These are phyloP conservation scores for Sporothrix mexicana DNA, from an alignment of 2,329 filamentous ascomycete genomes.

Conservation along the genomic window DNA sequence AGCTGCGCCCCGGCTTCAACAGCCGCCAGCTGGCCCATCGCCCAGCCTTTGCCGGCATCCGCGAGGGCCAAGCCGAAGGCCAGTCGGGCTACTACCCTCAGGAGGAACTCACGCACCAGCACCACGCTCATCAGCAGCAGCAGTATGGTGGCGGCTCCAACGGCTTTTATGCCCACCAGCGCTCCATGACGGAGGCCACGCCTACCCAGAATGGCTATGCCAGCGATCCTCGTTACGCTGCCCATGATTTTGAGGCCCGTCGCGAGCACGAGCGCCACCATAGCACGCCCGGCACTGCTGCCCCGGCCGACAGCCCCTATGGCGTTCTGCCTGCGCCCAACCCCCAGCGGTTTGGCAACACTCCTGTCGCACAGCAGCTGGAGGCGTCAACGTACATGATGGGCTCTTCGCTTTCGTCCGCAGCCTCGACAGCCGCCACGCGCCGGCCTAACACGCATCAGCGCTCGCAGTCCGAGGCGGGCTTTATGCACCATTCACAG, in stretches of 20 bases:
- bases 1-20: conserved; percentile 38
- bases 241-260: conserved; percentile 11
- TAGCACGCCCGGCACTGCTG: background rate
- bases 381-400: conserved; percentile 29
- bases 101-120: background rate
- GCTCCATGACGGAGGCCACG: background rate
- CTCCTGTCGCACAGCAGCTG: conserved; percentile 29
- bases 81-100: background rate
- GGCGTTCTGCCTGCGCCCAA: conserved; percentile 33
- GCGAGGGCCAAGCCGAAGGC: conserved; percentile 42
- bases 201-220: background rate
- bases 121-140: background rate
- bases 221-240: background rate
- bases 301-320: background rate
- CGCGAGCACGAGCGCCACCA: conserved; percentile 19
- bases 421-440: background rate
- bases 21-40: conserved; percentile 42
- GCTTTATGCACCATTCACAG: conserved; percentile 25
- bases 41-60: conserved; percentile 45
- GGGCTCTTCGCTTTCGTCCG: background rate
- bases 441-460: conserved; percentile 35
- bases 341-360: conserved; percentile 23
- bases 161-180: background rate
- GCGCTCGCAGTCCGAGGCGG: conserved; percentile 38
- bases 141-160: background rate